Evolutionary conservation across 495 filamentous ascomycete genomes (phyloP).

Genomic region (Neurospora sp.): DNA sequence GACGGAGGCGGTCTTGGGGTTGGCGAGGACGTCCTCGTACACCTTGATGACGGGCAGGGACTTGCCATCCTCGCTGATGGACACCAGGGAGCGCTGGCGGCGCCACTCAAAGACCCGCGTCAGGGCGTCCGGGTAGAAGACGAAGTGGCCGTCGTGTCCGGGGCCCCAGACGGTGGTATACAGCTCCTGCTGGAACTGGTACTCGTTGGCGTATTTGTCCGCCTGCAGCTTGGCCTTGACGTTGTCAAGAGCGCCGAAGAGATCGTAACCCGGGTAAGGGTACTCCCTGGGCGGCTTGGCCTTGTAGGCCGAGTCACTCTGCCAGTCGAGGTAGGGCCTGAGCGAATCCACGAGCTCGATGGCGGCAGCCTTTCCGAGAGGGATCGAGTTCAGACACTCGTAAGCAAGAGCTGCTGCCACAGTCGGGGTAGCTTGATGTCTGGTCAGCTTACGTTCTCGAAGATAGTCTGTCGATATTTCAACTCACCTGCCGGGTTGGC

Average conservation of each 20-base stretch:
- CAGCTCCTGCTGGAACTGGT: constrained; percentile 41
- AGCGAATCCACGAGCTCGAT: constrained; percentile 21
- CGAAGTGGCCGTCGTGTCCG: constrained; percentile 42
- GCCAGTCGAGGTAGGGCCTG: constrained; percentile 24
- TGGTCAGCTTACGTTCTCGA: background rate
- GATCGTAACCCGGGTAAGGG: constrained; percentile 18
- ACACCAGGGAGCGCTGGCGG: constrained; percentile 14
- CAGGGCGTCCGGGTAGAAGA: constrained; percentile 13
- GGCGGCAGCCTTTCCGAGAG: constrained; percentile 17
- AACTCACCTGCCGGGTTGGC: background rate
- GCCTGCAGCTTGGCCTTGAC: constrained; percentile 16
- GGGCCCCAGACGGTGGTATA: constrained; percentile 22
- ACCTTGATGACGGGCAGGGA: constrained; percentile 18
- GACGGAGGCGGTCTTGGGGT: constrained; percentile 4
- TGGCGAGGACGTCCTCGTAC: constrained; percentile 4
- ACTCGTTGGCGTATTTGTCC: constrained; percentile 35
- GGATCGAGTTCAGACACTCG: constrained; percentile 22
- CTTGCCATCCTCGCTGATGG: constrained; percentile 19
- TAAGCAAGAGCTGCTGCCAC: constrained; percentile 17
- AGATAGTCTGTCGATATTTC: background rate
- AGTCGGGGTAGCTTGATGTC: constrained; percentile 6
- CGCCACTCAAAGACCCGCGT: constrained; percentile 17
- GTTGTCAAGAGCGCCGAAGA: constrained; percentile 26
- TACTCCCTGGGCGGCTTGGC: constrained; percentile 33
- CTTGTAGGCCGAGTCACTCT: constrained; percentile 33